phyloP scores from a whole-genome alignment of 1,284 basidiomycete species.

The Austroboletus olivaceoglutinosus region DNA sequence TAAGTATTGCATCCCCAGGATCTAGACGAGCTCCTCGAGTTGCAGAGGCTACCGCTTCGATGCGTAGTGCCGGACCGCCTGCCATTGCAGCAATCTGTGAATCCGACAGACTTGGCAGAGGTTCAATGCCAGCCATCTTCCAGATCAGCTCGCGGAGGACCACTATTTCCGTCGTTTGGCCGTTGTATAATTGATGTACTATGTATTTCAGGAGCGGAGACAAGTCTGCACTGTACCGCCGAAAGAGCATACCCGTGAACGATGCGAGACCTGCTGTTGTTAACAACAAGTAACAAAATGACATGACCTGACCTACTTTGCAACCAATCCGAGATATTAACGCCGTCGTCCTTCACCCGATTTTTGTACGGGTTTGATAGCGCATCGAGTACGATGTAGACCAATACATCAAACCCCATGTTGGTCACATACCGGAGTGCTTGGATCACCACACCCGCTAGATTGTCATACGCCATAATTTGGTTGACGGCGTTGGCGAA shows the following conservation, averaged over 20 bases:
- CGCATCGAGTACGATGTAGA: conserved; percentile 87
- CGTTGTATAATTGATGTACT: conserved; percentile 84
- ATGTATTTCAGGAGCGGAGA: conserved; percentile 88
- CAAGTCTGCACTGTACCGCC: conserved; percentile 82
- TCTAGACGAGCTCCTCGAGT: conserved; percentile 71
- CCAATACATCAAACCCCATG: conserved; percentile 92
- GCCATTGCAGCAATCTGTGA: conserved; percentile 87
- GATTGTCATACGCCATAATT: conserved; percentile 95
- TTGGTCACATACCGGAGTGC: conserved; percentile 87
- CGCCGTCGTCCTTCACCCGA: conserved; percentile 89
- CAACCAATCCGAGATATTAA: conserved; percentile 90
- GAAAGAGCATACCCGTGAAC: conserved; percentile 91
- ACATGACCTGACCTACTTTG: conserved; percentile 64
- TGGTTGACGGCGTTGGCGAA: conserved; percentile 91
- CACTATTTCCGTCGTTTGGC: conserved; percentile 85
- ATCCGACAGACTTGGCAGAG: conserved; percentile 85
- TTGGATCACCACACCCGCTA: conserved; percentile 88
- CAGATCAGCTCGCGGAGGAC: conserved; percentile 90
- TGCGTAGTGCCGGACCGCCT: conserved; percentile 83
- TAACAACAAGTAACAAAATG: conserved; percentile 8
- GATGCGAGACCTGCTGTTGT: conserved; percentile 72
- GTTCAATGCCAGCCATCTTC: conserved; percentile 95
- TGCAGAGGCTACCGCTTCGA: conserved; percentile 77
- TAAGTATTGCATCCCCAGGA: conserved; percentile 55
- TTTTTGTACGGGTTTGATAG: conserved; percentile 84